Percentiles rank a stretch among this genome's conserved stretches.
These are phyloP conservation scores for Magnolia kwangsiensis DNA, from an alignment of 164 flowering plant genomes.

Conservation along the genomic window DNA sequence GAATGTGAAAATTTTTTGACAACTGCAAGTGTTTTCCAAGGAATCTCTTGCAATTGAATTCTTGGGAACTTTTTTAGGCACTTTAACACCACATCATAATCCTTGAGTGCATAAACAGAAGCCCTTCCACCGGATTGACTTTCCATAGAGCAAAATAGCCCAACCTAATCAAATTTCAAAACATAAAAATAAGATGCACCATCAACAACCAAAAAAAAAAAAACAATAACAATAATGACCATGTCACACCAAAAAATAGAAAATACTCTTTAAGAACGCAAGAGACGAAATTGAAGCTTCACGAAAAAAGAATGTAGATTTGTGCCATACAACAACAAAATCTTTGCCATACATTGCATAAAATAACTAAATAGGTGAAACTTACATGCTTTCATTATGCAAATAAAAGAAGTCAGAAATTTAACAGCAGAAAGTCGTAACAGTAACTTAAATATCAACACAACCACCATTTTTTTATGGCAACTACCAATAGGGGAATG, in stretches of 20 bases:
- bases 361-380: too few species aligned
- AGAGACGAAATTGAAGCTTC: too few species aligned
- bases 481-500: too few species aligned
- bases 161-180: conserved; percentile 38
- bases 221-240: not conserved
- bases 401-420: too few species aligned
- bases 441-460: too few species aligned
- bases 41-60: conserved; percentile 67
- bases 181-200: too few species aligned
- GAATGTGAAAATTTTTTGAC: conserved; percentile 66
- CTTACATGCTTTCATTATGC: too few species aligned
- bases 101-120: conserved; percentile 63
- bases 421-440: too few species aligned
- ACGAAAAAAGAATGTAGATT: too few species aligned
- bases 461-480: too few species aligned
- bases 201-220: not conserved
- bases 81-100: conserved; percentile 56
- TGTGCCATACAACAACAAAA: too few species aligned
- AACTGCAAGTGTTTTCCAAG: conserved; percentile 64
- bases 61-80: conserved; percentile 49
- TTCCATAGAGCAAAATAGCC: conserved; percentile 64
- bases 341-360: too few species aligned
- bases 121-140: conserved; percentile 54
- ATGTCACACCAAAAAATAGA: not conserved
- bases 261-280: not conserved